Evolutionary conservation across 2,329 filamentous ascomycete species (phyloP).

Genomic region (Zymoseptoria tritici): DNA sequence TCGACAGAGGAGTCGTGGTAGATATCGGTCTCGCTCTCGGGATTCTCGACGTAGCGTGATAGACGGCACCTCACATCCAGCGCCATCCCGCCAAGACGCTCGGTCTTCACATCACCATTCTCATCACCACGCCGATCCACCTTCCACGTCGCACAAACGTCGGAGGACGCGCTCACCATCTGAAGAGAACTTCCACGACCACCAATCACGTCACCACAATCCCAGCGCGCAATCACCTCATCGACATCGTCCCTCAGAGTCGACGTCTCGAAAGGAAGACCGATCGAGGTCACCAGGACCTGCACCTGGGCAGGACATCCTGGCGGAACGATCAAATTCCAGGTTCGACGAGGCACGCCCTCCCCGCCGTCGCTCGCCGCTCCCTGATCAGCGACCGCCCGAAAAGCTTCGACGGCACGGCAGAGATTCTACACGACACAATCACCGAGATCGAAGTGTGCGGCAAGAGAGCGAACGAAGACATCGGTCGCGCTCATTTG

Average conservation of each 20-base stretch:
- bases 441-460: slow-evolving; percentile 20
- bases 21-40: slow-evolving; percentile 6
- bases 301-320: slow-evolving; percentile 15
- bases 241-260: slow-evolving; percentile 25
- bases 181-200: slow-evolving; percentile 6
- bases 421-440: slow-evolving; percentile 15
- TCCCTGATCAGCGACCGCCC: slow-evolving; percentile 29
- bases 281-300: slow-evolving; percentile 28
- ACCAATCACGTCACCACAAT: slow-evolving; percentile 10
- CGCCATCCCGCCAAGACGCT: slow-evolving; percentile 9
- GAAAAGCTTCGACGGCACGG: slow-evolving; percentile 26
- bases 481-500: background rate
- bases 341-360: slow-evolving; percentile 30
- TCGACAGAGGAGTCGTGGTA: slow-evolving; percentile 4
- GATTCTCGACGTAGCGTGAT: slow-evolving; percentile 1
- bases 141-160: slow-evolving; percentile 20
- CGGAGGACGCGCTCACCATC: slow-evolving; percentile 19
- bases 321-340: slow-evolving; percentile 13
- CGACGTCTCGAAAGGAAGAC: slow-evolving; percentile 25
- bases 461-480: background rate
- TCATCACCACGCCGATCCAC: slow-evolving; percentile 8
- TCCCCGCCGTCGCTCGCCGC: slow-evolving; percentile 34
- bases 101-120: slow-evolving; percentile 7
- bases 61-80: slow-evolving; percentile 4
- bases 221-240: slow-evolving; percentile 1